phyloP scores from a whole-genome alignment of 768 basidiomycete species.

The Xerocomellus amylosporus region DNA sequence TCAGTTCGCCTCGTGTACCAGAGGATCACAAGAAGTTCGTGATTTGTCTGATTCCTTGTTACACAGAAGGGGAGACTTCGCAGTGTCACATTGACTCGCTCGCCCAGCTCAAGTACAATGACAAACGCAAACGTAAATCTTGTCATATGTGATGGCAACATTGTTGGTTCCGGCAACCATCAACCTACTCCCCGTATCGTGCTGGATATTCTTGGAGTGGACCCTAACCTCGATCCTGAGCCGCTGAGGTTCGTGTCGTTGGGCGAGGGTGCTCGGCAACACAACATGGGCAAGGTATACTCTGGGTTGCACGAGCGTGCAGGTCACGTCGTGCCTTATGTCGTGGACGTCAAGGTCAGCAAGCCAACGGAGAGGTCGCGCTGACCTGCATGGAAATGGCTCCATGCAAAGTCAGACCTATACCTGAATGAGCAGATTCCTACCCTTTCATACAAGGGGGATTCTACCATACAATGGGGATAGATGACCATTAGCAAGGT shows the following conservation, averaged over 20 bases:
- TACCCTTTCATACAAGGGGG: no score
- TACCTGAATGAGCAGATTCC: no score
- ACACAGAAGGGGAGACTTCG: slow-evolving; percentile 91
- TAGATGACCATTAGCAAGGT: no score
- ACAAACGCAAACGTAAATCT: slow-evolving; percentile 88
- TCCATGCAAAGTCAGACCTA: no score
- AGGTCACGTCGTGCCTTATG: slow-evolving; percentile 94
- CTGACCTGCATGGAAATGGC: no score
- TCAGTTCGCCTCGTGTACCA: slow-evolving; percentile 73
- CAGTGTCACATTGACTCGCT: slow-evolving; percentile 87
- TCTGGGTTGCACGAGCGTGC: slow-evolving; percentile 92
- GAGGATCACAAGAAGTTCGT: slow-evolving; percentile 97
- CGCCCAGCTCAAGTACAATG: slow-evolving; percentile 93
- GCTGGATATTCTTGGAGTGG: slow-evolving; percentile 92
- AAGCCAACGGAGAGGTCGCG: slow-evolving; percentile 91
- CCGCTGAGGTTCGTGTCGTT: slow-evolving; percentile 91
- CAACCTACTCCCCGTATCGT: slow-evolving; percentile 94
- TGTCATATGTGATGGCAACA: slow-evolving; percentile 59
- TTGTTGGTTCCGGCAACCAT: slow-evolving; percentile 96
- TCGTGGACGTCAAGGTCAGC: slow-evolving; percentile 90
- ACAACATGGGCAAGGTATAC: slow-evolving; percentile 98
- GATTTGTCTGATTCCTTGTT: slow-evolving; percentile 97
- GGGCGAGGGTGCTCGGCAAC: slow-evolving; percentile 92
- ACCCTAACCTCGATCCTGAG: slow-evolving; percentile 91
- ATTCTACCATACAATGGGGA: no score